Percentiles rank a stretch among this genome's conserved stretches.
These are phyloP conservation scores for Corrigiola litoralis DNA, from an alignment of 179 eudicot species.

Conservation along the genomic window DNA sequence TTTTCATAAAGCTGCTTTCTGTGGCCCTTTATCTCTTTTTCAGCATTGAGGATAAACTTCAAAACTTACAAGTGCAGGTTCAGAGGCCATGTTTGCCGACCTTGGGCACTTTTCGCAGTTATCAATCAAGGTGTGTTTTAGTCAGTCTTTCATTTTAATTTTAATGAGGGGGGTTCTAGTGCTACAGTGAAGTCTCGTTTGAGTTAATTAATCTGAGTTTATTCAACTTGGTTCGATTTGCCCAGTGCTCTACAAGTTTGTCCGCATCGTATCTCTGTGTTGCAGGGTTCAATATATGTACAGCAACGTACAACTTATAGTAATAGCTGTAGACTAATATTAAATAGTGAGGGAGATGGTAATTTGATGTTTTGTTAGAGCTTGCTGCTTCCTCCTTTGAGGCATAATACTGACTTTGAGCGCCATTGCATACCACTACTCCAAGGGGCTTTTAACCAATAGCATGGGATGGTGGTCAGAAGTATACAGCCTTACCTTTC, in stretches of 20 bases:
- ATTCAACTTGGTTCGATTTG: neutral
- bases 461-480: too few species aligned
- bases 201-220: too few species aligned
- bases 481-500: too few species aligned
- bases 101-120: constrained; percentile 90
- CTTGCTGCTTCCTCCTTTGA: neutral
- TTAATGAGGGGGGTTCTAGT: neutral
- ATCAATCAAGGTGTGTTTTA: constrained; percentile 62
- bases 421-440: neutral
- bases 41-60: neutral
- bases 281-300: neutral
- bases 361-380: too few species aligned
- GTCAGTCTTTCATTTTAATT: neutral
- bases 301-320: too few species aligned
- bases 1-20: neutral
- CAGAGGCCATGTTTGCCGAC: constrained; percentile 97
- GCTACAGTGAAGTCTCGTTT: neutral
- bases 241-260: neutral
- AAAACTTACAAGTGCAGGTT: constrained; percentile 43
- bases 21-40: neutral
- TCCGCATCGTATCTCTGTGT: neutral
- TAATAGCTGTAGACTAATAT: too few species aligned
- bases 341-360: neutral
- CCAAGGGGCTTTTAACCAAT: too few species aligned
- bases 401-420: neutral